phyloP scores from a whole-genome alignment of 202 grass and related monocot species.

The Zoysia matrella region DNA sequence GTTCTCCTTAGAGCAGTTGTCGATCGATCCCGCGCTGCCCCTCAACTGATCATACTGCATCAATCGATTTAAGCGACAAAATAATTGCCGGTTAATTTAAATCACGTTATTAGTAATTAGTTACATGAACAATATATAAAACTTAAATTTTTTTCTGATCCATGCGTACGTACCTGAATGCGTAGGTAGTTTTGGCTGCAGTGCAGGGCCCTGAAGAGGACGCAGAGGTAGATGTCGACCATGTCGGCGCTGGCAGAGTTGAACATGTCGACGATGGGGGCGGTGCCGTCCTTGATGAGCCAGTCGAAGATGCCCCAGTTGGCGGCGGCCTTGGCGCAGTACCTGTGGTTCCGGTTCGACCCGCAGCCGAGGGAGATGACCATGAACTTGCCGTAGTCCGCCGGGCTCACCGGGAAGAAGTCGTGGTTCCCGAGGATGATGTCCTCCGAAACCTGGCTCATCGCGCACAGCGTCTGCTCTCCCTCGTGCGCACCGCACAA shows the following conservation, averaged over 20 bases:
- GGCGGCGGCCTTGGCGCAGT: constrained; percentile 46
- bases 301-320: constrained; percentile 78
- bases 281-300: not conserved
- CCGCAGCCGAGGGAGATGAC: constrained; percentile 75
- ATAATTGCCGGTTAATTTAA: not conserved
- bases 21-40: constrained; percentile 51
- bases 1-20: constrained; percentile 60
- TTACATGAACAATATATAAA: not conserved
- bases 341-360: constrained; percentile 42
- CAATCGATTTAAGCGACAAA: not conserved
- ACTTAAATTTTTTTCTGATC: no score
- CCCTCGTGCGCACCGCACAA: not conserved
- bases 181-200: constrained; percentile 61
- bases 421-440: constrained; percentile 48
- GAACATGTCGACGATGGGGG: no score
- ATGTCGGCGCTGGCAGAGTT: no score
- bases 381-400: constrained; percentile 70
- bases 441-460: constrained; percentile 61
- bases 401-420: constrained; percentile 58
- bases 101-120: not conserved
- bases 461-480: constrained; percentile 61
- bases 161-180: constrained; percentile 49
- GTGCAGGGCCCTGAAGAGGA: no score
- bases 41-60: constrained; percentile 61
- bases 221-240: no score